Percentiles rank a stretch among this genome's conserved stretches.
phyloP scores from a whole-genome alignment of 306 rosid genomes.

The Phaseolus lunatus region DNA sequence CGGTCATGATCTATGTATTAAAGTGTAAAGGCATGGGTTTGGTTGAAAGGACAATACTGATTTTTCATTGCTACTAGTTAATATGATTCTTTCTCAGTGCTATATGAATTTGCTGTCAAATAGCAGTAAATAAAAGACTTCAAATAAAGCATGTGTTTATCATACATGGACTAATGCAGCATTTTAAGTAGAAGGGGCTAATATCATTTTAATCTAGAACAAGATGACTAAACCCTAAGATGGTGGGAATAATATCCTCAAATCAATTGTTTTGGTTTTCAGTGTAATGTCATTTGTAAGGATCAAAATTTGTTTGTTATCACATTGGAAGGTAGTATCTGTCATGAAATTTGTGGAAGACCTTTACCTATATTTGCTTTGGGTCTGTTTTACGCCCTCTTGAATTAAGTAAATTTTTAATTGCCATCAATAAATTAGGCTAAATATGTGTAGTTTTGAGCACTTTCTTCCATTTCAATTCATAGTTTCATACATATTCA shows the following conservation, averaged over 20 bases:
- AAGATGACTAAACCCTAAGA: constrained; percentile 16
- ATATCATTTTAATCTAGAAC: constrained; percentile 20
- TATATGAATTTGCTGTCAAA: neutral
- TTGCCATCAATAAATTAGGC: constrained; percentile 16
- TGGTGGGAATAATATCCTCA: constrained; percentile 36
- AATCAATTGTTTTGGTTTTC: constrained; percentile 20
- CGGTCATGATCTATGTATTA: constrained; percentile 1
- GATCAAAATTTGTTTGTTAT: constrained; percentile 26
- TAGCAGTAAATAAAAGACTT: constrained; percentile 19
- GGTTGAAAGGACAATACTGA: constrained; percentile 15
- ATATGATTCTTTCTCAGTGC: constrained; percentile 4
- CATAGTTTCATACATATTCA: neutral
- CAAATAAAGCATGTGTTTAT: constrained; percentile 25
- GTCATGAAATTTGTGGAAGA: constrained; percentile 16
- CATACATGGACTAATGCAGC: constrained; percentile 7
- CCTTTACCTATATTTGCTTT: neutral
- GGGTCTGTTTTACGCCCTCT: constrained; percentile 13
- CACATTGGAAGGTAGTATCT: constrained; percentile 3
- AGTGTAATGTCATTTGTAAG: neutral
- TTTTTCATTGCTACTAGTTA: constrained; percentile 15
- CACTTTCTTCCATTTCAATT: neutral
- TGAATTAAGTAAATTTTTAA: neutral
- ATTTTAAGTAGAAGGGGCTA: constrained; percentile 12
- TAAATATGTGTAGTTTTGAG: neutral
- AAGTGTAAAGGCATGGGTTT: constrained; percentile 30